phyloP scores from a whole-genome alignment of 768 basidiomycete species.

The Kwoniella dejecticola region DNA sequence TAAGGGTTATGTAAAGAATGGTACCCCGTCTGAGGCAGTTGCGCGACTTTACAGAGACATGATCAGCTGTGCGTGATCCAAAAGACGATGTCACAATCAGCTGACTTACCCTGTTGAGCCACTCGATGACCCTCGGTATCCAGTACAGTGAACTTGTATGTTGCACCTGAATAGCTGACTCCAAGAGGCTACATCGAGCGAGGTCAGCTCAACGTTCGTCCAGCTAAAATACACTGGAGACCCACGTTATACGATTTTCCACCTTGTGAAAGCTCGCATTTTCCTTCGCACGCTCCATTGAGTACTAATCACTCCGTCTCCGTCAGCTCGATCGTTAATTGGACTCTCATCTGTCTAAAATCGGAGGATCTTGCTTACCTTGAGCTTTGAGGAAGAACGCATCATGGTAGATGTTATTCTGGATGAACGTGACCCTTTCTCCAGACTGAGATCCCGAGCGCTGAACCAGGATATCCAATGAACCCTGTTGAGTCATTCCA shows the following conservation, averaged over 20 bases:
- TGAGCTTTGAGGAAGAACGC: conserved; percentile 98
- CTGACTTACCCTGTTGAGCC: conserved; percentile 75
- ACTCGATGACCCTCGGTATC: conserved; percentile 85
- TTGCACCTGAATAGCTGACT: conserved; percentile 89
- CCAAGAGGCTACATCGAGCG: conserved; percentile 73
- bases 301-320: conserved; percentile 62
- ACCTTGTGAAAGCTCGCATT: conserved; percentile 68
- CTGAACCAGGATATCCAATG: conserved; percentile 88
- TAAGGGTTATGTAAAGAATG: conserved; percentile 88
- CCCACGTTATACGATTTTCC: conserved; percentile 72
- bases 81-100: too few species aligned
- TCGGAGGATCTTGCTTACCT: conserved; percentile 61
- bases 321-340: conserved; percentile 2
- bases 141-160: conserved; percentile 94
- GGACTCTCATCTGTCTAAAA: not conserved
- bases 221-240: not conserved
- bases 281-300: conserved; percentile 86
- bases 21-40: conserved; percentile 90
- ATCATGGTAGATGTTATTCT: conserved; percentile 98
- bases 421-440: conserved; percentile 68
- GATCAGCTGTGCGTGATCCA: too few species aligned
- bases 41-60: conserved; percentile 65
- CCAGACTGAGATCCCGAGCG: conserved; percentile 69
- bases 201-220: not conserved
- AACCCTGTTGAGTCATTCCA: conserved; percentile 63